Evolutionary conservation across 768 basidiomycete genomes (phyloP).

Genomic region (Pleurotus sapidus): DNA sequence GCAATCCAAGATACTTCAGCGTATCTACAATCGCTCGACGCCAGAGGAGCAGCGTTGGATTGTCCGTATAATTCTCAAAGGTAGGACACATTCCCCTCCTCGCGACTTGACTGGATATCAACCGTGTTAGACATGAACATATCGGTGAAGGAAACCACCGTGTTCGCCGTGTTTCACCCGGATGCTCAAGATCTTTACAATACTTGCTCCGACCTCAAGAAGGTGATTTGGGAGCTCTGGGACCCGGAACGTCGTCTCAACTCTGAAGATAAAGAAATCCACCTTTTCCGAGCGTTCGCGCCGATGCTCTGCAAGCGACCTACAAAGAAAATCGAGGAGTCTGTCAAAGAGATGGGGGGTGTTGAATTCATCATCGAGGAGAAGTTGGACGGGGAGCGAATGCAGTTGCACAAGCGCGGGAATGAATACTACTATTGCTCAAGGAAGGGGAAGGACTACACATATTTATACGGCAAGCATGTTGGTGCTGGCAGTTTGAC

Average conservation of each 20-base stretch:
- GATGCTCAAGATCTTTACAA: constrained; percentile 95
- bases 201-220: constrained; percentile 94
- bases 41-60: constrained; percentile 94
- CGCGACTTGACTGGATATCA: not conserved
- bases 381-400: constrained; percentile 95
- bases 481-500: constrained; percentile 84
- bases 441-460: constrained; percentile 88
- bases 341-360: constrained; percentile 81
- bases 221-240: constrained; percentile 86
- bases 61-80: constrained; percentile 93
- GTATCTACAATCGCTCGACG: constrained; percentile 76
- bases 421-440: constrained; percentile 94
- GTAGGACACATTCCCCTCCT: constrained; percentile 32
- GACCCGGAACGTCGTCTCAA: constrained; percentile 68
- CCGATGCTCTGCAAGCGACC: constrained; percentile 96
- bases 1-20: constrained; percentile 73
- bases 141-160: constrained; percentile 90
- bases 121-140: constrained; percentile 75
- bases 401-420: constrained; percentile 92
- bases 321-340: constrained; percentile 74
- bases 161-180: constrained; percentile 88
- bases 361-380: constrained; percentile 89
- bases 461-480: constrained; percentile 87
- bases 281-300: constrained; percentile 82
- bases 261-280: constrained; percentile 78